phyloP scores from a whole-genome alignment of 345 rosid genomes.

The Populus alba region DNA sequence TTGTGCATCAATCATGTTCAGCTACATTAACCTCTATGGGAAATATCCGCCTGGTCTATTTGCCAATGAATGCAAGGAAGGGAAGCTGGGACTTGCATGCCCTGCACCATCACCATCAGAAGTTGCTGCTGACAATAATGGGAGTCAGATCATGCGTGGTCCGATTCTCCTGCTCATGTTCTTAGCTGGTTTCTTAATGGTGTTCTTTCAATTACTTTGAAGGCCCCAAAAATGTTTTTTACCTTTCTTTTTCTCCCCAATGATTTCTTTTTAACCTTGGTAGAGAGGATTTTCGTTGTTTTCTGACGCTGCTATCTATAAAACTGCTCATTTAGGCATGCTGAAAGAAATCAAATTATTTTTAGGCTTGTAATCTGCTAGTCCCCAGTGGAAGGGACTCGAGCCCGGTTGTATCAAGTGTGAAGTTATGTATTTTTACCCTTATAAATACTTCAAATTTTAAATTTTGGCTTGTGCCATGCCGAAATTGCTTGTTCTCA shows the following conservation, averaged over 20 bases:
- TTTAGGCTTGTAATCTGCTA: background rate
- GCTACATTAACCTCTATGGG: slow-evolving; percentile 33
- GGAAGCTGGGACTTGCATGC: slow-evolving; percentile 26
- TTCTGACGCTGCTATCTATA: background rate
- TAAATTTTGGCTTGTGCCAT: background rate
- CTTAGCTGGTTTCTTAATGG: background rate
- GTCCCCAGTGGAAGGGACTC: background rate
- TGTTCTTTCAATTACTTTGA: slow-evolving; percentile 15
- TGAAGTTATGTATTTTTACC: background rate
- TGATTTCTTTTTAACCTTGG: background rate
- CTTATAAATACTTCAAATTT: background rate
- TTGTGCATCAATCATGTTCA: slow-evolving; percentile 31
- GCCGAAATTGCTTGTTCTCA: background rate
- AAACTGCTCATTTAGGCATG: background rate
- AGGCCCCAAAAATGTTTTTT: slow-evolving; percentile 3
- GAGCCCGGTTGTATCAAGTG: background rate
- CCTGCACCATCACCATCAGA: slow-evolving; percentile 17
- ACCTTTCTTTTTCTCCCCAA: background rate
- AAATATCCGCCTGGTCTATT: slow-evolving; percentile 29
- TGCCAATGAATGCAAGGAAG: slow-evolving; percentile 15
- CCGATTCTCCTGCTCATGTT: slow-evolving; percentile 13
- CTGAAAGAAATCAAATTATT: background rate
- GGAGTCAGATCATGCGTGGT: background rate
- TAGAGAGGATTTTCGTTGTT: background rate
- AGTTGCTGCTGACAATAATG: background rate